Evolutionary conservation across 352 stramenopile genomes (phyloP).

Genomic region (Phytophthora brassicae): DNA sequence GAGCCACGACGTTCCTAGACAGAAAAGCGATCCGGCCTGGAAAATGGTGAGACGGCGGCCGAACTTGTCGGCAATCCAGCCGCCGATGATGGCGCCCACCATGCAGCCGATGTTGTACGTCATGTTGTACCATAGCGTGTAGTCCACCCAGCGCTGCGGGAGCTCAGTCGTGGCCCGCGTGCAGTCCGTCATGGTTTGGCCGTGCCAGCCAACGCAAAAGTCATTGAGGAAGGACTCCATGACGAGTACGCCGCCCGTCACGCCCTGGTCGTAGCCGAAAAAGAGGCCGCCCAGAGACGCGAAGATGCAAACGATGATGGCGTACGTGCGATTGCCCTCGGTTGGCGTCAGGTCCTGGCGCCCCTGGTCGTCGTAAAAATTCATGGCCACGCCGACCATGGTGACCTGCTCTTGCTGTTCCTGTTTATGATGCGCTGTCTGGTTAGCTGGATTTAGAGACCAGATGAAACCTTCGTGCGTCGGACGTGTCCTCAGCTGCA

Average conservation of each 20-base stretch:
- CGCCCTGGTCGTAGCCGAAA: conserved; percentile 44
- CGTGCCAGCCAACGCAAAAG: conserved; percentile 48
- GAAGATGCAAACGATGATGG: conserved; percentile 47
- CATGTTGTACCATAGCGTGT: conserved; percentile 57
- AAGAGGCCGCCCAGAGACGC: conserved; percentile 42
- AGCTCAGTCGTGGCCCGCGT: conserved; percentile 30
- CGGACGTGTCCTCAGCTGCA: not conserved
- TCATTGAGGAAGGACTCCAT: conserved; percentile 55
- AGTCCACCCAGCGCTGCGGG: conserved; percentile 48
- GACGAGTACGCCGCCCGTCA: conserved; percentile 41
- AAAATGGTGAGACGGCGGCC: conserved; percentile 44
- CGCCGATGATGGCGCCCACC: conserved; percentile 37
- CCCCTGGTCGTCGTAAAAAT: conserved; percentile 42
- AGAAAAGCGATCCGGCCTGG: conserved; percentile 42
- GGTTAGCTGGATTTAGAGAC: conserved; percentile 3
- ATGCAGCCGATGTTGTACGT: conserved; percentile 60
- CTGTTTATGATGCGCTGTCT: not conserved
- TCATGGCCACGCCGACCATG: conserved; percentile 45
- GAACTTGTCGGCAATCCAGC: conserved; percentile 47
- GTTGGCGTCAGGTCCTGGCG: conserved; percentile 36
- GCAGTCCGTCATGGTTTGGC: conserved; percentile 41
- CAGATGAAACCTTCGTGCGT: conserved; percentile 6
- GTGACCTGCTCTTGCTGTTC: conserved; percentile 3
- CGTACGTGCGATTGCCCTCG: conserved; percentile 45
- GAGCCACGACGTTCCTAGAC: conserved; percentile 43